These are phyloP conservation scores for Pseudogymnoascus sp. DNA, from an alignment of 2,329 filamentous ascomycete genomes.

Conservation along the genomic window DNA sequence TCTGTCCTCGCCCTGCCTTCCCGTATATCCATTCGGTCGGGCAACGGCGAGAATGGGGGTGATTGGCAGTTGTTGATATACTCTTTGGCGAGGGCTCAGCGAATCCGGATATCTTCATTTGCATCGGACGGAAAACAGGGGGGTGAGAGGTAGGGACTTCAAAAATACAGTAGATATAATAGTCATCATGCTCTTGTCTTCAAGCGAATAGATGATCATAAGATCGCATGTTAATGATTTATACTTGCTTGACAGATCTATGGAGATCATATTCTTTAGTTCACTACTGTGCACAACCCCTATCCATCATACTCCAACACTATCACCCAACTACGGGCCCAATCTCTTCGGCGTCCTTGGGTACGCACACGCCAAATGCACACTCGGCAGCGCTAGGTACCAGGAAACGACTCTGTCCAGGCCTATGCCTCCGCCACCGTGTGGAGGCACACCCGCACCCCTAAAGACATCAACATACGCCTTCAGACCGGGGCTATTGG, in stretches of 20 bases:
- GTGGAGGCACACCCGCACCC: constrained; percentile 78
- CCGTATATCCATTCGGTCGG: too few relatives aligned
- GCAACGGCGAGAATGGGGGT: neutral
- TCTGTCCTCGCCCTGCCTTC: too few relatives aligned
- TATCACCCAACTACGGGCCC: constrained; percentile 36
- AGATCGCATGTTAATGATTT: neutral
- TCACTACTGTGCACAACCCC: neutral
- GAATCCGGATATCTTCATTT: neutral
- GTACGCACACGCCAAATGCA: constrained; percentile 53
- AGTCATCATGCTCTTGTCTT: neutral
- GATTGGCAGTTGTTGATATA: neutral
- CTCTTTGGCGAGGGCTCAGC: neutral
- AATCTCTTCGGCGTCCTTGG: constrained; percentile 56
- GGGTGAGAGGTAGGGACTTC: neutral
- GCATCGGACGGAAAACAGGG: neutral
- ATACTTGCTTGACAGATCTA: neutral
- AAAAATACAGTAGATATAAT: neutral
- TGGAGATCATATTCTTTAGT: neutral
- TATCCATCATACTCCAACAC: neutral
- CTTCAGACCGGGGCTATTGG: constrained; percentile 66
- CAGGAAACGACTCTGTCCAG: constrained; percentile 76
- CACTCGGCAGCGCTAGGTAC: constrained; percentile 53
- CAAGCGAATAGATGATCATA: neutral
- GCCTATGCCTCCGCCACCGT: constrained; percentile 84
- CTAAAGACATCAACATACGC: constrained; percentile 82